Evolutionary conservation across 352 stramenopile species (phyloP).

Genomic region (Pythium phragmiticola): DNA sequence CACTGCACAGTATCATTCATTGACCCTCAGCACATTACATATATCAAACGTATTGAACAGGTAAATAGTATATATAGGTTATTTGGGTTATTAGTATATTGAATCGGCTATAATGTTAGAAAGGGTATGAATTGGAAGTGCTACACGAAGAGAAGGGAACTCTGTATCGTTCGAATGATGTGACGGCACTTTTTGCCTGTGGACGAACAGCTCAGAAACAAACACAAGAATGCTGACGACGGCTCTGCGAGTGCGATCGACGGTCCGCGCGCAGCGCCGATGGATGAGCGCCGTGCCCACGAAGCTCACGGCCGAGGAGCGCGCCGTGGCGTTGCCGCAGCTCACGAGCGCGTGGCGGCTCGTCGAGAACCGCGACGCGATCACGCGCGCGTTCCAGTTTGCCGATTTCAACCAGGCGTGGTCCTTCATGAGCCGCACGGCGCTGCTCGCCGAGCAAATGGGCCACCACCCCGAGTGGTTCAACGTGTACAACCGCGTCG

Average conservation of each 20-base stretch:
- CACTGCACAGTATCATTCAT: too few relatives aligned
- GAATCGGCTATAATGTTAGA: too few relatives aligned
- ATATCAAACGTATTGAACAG: too few relatives aligned
- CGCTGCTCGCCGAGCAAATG: conserved; percentile 83
- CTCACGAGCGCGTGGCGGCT: conserved; percentile 51
- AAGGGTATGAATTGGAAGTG: too few relatives aligned
- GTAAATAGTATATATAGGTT: too few relatives aligned
- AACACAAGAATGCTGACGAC: not conserved
- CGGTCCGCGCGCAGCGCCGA: conserved; percentile 7
- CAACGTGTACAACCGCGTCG: conserved; percentile 98
- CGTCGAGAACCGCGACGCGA: conserved; percentile 71
- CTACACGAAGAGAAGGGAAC: too few relatives aligned
- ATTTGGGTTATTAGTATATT: too few relatives aligned
- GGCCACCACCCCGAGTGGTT: conserved; percentile 99
- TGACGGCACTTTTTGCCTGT: not conserved
- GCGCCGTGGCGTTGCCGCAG: conserved; percentile 36
- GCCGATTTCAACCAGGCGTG: conserved; percentile 82
- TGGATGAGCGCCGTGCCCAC: conserved; percentile 40
- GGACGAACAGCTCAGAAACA: not conserved
- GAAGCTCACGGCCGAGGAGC: conserved; percentile 48
- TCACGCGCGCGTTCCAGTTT: conserved; percentile 83
- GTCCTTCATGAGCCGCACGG: conserved; percentile 75
- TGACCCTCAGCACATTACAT: too few relatives aligned
- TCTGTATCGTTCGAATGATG: not conserved
- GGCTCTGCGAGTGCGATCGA: conserved; percentile 6